Evolutionary conservation across 805 yeast species (phyloP).

Genomic region (Barnettozyma siamensis): DNA sequence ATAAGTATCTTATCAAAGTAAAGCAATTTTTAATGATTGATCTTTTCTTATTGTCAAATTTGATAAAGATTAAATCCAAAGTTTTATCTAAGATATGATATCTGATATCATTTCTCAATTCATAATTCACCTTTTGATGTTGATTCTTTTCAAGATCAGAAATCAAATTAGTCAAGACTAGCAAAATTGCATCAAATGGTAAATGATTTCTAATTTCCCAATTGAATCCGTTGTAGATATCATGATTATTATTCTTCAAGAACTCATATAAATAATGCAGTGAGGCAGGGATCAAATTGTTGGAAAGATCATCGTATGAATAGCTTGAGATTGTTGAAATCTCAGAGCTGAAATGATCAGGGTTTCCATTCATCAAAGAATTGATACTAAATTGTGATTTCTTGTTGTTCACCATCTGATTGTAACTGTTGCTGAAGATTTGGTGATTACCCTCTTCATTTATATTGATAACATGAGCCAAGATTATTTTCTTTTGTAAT

Average conservation of each 20-base stretch:
- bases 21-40: slow-evolving; percentile 29
- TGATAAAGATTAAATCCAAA: slow-evolving; percentile 27
- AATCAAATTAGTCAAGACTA: slow-evolving; percentile 45
- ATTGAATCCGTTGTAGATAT: slow-evolving; percentile 46
- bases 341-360: slow-evolving; percentile 10
- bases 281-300: slow-evolving; percentile 50
- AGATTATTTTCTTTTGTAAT: slow-evolving; percentile 33
- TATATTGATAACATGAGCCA: slow-evolving; percentile 23
- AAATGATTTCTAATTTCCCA: slow-evolving; percentile 59
- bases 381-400: slow-evolving; percentile 23
- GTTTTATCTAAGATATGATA: slow-evolving; percentile 27
- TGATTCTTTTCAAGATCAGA: slow-evolving; percentile 39
- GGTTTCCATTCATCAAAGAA: slow-evolving; percentile 13
- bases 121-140: slow-evolving; percentile 21
- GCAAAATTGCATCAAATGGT: slow-evolving; percentile 52
- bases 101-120: slow-evolving; percentile 30
- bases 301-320: slow-evolving; percentile 45
- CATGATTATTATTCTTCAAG: slow-evolving; percentile 41
- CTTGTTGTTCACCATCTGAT: slow-evolving; percentile 25
- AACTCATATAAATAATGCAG: slow-evolving; percentile 53
- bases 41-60: slow-evolving; percentile 29
- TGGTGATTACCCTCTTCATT: slow-evolving; percentile 23
- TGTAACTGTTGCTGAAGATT: slow-evolving; percentile 23
- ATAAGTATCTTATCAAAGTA: slow-evolving; percentile 28
- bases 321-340: slow-evolving; percentile 23